Conservation (phyloP, 176 grass and related monocot genomes). For the Melocanna baccifera region DNA sequence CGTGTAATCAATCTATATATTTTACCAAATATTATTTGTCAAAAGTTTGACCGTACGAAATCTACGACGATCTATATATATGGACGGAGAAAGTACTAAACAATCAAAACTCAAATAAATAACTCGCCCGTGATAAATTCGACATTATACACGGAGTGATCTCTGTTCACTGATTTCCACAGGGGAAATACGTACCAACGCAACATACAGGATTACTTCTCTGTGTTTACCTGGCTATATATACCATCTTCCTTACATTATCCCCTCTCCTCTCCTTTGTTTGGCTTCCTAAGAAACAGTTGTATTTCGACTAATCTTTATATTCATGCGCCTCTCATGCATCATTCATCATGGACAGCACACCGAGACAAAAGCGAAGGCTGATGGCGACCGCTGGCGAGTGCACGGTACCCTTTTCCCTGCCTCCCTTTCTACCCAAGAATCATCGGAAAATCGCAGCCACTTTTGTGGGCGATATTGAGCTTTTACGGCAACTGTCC, state of each 20-base stretch:
- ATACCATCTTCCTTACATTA: not conserved
- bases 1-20: too few relatives aligned
- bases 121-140: not conserved
- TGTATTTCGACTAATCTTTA: constrained; percentile 21
- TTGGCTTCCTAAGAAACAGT: constrained; percentile 12
- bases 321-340: not conserved
- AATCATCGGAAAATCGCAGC: constrained; percentile 16
- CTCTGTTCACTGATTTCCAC: not conserved
- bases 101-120: not conserved
- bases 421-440: constrained; percentile 8
- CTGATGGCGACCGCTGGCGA: not conserved
- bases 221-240: not conserved
- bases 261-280: not conserved
- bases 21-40: too few relatives aligned
- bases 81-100: too few relatives aligned
- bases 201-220: not conserved
- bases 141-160: not conserved
- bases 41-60: too few relatives aligned
- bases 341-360: not conserved
- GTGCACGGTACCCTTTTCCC: not conserved
- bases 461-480: constrained; percentile 10
- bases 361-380: constrained; percentile 36
- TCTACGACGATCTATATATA: too few relatives aligned
- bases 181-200: not conserved
- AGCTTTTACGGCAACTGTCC: constrained; percentile 19